Evolutionary conservation across 257 asterid genomes (phyloP).

Genomic region (Rehmannia glutinosa): DNA sequence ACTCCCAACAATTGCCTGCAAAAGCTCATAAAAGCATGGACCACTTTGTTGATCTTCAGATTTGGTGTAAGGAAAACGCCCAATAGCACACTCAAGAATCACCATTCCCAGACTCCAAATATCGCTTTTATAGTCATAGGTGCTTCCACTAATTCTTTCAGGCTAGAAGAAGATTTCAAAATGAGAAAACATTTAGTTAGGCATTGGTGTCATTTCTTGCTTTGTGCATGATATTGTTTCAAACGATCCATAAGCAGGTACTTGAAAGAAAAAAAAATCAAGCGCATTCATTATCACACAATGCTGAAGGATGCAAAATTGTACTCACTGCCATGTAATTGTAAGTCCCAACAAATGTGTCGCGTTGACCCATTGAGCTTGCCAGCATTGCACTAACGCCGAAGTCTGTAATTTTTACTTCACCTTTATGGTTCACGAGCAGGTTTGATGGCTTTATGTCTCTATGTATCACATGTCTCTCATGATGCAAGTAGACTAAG

Average conservation of each 20-base stretch:
- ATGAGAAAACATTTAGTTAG: slow-evolving; percentile 8
- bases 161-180: slow-evolving; percentile 48
- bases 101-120: slow-evolving; percentile 75
- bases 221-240: slow-evolving; percentile 7
- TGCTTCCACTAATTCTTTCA: slow-evolving; percentile 93
- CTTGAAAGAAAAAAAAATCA: not conserved
- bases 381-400: slow-evolving; percentile 99
- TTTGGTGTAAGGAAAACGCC: slow-evolving; percentile 94
- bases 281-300: not conserved
- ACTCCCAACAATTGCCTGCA: slow-evolving; percentile 87
- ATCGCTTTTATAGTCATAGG: slow-evolving; percentile 64
- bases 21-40: slow-evolving; percentile 92
- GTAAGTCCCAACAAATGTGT: slow-evolving; percentile 95
- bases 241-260: not conserved
- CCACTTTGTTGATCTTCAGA: slow-evolving; percentile 85
- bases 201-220: slow-evolving; percentile 4
- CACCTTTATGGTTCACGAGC: slow-evolving; percentile 88
- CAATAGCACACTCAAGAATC: slow-evolving; percentile 95
- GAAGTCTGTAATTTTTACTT: slow-evolving; percentile 94
- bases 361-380: slow-evolving; percentile 88
- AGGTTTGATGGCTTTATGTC: slow-evolving; percentile 70
- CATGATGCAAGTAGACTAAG: slow-evolving; percentile 70
- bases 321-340: slow-evolving; percentile 92
- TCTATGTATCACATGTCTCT: slow-evolving; percentile 92
- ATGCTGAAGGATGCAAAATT: not conserved